Evolutionary conservation across 257 asterid genomes (phyloP).

Genomic region (Datura wrightii): DNA sequence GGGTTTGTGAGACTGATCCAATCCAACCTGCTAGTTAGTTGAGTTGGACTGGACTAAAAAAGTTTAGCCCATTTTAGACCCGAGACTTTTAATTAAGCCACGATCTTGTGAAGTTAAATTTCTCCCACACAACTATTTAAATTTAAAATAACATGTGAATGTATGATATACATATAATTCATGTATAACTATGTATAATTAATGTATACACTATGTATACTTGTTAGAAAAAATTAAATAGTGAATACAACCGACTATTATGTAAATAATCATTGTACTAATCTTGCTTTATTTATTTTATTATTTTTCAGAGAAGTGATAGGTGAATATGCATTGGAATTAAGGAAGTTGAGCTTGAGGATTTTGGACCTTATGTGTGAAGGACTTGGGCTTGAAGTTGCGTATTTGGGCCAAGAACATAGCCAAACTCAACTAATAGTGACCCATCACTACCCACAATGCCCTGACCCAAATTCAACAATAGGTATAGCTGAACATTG

Average conservation of each 20-base stretch:
- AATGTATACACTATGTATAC: background rate
- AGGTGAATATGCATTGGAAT: constrained; percentile 14
- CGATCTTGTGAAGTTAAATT: too few relatives aligned
- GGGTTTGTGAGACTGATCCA: too few relatives aligned
- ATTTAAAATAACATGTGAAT: background rate
- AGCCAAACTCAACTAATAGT: constrained; percentile 11
- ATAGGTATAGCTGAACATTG: constrained; percentile 24
- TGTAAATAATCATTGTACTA: background rate
- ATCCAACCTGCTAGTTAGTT: too few relatives aligned
- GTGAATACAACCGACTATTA: background rate
- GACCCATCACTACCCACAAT: constrained; percentile 30
- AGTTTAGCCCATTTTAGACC: too few relatives aligned
- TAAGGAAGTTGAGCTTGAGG: constrained; percentile 14
- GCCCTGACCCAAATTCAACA: constrained; percentile 28
- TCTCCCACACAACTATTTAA: too few relatives aligned
- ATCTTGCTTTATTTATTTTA: background rate
- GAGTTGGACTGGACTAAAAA: too few relatives aligned
- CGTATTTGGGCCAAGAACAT: background rate
- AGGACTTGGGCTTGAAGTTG: constrained; percentile 26
- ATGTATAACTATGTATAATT: background rate
- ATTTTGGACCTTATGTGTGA: constrained; percentile 31
- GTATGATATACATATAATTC: background rate
- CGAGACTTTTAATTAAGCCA: too few relatives aligned
- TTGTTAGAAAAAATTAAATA: background rate
- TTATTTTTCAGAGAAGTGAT: constrained; percentile 19